These are phyloP conservation scores for Sanghuangporus weigelae DNA, from an alignment of 1,284 basidiomycete species.

Conservation along the genomic window DNA sequence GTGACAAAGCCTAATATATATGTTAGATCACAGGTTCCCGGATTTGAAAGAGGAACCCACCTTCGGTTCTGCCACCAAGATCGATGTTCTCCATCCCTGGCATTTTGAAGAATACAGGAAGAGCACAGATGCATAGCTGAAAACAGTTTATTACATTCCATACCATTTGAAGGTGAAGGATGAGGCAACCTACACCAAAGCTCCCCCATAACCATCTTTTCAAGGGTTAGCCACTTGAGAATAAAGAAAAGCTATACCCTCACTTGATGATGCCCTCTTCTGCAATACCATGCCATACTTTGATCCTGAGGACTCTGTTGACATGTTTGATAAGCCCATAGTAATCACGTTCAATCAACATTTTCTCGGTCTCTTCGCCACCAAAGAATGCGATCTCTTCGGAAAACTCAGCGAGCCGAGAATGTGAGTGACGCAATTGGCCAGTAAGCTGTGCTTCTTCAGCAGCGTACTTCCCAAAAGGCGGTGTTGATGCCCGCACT, in stretches of 20 bases:
- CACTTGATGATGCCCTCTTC: slow-evolving; percentile 96
- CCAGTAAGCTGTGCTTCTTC: slow-evolving; percentile 85
- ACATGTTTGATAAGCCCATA: slow-evolving; percentile 87
- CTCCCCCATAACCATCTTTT: slow-evolving; percentile 83
- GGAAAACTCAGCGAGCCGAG: slow-evolving; percentile 87
- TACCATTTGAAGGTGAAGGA: background rate
- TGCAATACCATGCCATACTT: slow-evolving; percentile 88
- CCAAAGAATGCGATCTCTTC: slow-evolving; percentile 95
- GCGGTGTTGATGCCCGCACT: slow-evolving; percentile 88
- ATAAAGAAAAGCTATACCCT: background rate
- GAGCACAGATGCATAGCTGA: slow-evolving; percentile 85
- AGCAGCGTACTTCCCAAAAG: slow-evolving; percentile 89
- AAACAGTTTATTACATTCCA: background rate
- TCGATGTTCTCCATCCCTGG: slow-evolving; percentile 68
- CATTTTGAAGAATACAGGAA: slow-evolving; percentile 91
- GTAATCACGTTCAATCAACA: slow-evolving; percentile 89
- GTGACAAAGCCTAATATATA: slow-evolving; percentile 76
- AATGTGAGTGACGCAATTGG: slow-evolving; percentile 86
- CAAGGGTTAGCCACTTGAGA: background rate
- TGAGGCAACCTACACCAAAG: slow-evolving; percentile 61
- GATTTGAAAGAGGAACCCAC: slow-evolving; percentile 31
- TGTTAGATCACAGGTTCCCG: slow-evolving; percentile 3
- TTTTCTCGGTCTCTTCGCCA: slow-evolving; percentile 90
- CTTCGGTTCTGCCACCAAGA: slow-evolving; percentile 83
- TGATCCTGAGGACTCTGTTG: slow-evolving; percentile 73